Evolutionary conservation across 1,139 yeast genomes (phyloP), one percentile per base, ranked within the genome.

Genomic region (Blastobotrys arbuscula): DNA sequence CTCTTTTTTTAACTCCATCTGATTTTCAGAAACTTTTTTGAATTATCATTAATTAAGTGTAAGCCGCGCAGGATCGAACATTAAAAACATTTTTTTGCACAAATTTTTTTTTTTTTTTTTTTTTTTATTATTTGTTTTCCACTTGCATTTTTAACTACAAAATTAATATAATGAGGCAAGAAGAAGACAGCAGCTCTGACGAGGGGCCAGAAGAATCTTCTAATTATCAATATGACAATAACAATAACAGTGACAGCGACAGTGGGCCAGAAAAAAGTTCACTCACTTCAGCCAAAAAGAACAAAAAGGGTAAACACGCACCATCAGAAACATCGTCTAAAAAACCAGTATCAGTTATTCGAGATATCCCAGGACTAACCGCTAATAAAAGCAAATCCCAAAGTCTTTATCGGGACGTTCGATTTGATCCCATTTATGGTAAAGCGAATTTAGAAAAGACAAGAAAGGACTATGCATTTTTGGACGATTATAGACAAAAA

Each of bases 341-440:
- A 63, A 75, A 72, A 54, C 85, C 81, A n/a, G 94, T 84, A 0
- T 72, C 88, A 0, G 74, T 72, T 57, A 73, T 88, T 38, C 73
- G 96, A 56, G 79, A 81, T 31, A 81, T 88, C 18, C 92, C 90
- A 0, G 96, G 96, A 0, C 66, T 86, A 40, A 7, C 28, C 7
- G 13, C 31, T 5, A n/a, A n/a, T 28, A 76, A 59, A 20, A 37
- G 43, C 65, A 74, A 18, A 71, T 70, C 55, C 61, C 21, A 50
- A 46, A 64, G 72, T 30, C 64, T 81, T 35, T 80, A 84, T 61
- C 75, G 79, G 47, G 98, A 92, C 69, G 81, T 94, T 31, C 75
- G 98, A 57, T 92, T 92, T 64, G 96, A 90, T 66, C 78, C 94
- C 0, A 89, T 96, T 0, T 79, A 81, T 55, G 97, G 97, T 50